Evolutionary conservation across 2,329 filamentous ascomycete genomes (phyloP), one percentile per base, ranked within the genome.

Genomic region (Xylariales sp.): DNA sequence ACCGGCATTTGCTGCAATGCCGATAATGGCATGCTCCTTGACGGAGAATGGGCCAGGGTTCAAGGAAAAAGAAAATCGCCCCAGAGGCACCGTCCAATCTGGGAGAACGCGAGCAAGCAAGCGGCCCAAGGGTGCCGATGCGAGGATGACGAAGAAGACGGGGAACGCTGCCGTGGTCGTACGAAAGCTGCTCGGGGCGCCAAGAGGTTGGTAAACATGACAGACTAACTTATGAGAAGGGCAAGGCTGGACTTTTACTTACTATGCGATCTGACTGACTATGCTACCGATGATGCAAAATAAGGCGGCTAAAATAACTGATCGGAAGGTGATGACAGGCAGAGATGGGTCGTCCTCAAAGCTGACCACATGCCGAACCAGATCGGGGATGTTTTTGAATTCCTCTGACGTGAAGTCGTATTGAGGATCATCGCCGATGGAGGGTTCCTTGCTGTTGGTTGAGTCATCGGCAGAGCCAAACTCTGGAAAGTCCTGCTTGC

Each of bases 71-170:
- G 62, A 60, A 49, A 60, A 68, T 17, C 52, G 57, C 0, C 66
- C 71, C 15, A 72, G 62, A 0, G 74, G 74, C 3, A 76, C 40
- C 3, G 57, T 58, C 31, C 78, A 48, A 6, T 59, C 56, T 1
- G 75, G 75, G 2, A 78, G 55, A 1, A 69, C 52, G 35, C 66
- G 65, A 2, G 74, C 74, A 3, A 78, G 62, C 56, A 73, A 74
- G 21, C 67, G 59, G 2, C 74, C 74, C 10, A 68, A 62, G 40
- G 77, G 77, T 47, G 76, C 74, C 32, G 66, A 73, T 0, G 72
- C 73, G 34, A 78, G 74, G 47, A 77, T 73, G 21, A 81, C 76
- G 43, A 81, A 81, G 52, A 80, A 79, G 33, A 81, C 68, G 0
- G 75, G 77, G 50, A 79, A 81, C 0, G 71, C 69, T 1, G 74